Evolutionary conservation across 148 eudicot genomes (phyloP), one percentile per base, ranked within the genome.

Genomic region (Nepenthes mirabilis): DNA sequence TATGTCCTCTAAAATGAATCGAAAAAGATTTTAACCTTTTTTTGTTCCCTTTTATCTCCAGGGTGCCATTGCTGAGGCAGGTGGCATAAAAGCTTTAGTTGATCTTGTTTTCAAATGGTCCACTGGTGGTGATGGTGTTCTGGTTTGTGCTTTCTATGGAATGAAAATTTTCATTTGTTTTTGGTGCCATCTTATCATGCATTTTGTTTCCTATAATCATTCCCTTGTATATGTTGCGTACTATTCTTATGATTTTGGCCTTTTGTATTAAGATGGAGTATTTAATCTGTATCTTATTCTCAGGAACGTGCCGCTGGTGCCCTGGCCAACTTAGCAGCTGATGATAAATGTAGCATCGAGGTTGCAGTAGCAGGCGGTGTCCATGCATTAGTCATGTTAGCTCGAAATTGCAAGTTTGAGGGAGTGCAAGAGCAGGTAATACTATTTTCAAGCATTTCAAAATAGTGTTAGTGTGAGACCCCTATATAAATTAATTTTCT

Each of bases 291-390:
- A 45, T 43, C 56, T 56, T 55, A 11, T 63, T 79, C 76, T 37
- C 80, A 93, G 99, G 99, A 93, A 74, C 97, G 97, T 53, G 99
- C 97, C 9, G 99, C 97, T 74, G 99, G 99, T 57, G 97, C 99
- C n/a, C 67, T 93, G 56, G 99, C 97, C 52, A 93, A 93, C 70
- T 76, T 93, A 76, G 99, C 99, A 9, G 99, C 95, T 33, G 99
- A 93, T 74, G 97, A 89, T 67, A 93, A 86, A 61, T 93, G 97
- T 75, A 93, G 99, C 79, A 86, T 86, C 86, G 97, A 86, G 70
- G 87, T 93, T 66, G 95, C 97, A 56, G 60, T 68, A 33, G 88
- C 83, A 13, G 95, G 99, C 60, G 99, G 99, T 68, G 85, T 93
- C 40, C 95, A 76, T 71, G 99, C 97, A 68, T 68, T 93, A 74